Percentiles rank a stretch among this genome's conserved stretches.
These are phyloP conservation scores for Thermomyces lanuginosus DNA, from an alignment of 2,329 filamentous ascomycete genomes.

Conservation along the genomic window DNA sequence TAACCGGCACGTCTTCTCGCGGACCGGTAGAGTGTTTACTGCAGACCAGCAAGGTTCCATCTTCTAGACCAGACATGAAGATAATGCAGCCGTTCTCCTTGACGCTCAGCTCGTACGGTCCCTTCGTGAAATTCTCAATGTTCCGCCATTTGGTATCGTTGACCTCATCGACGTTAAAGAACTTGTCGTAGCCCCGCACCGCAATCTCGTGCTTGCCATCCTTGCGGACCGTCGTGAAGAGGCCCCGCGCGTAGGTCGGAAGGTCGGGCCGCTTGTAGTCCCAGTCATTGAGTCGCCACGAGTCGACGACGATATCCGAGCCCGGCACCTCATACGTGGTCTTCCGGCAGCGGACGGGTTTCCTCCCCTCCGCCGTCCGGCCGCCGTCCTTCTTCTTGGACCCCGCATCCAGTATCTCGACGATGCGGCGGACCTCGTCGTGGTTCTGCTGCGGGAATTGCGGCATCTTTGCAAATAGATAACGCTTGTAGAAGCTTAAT, in stretches of 20 bases:
- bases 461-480: neutral
- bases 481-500: neutral
- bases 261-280: constrained; percentile 81
- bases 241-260: constrained; percentile 79
- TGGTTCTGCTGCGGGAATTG: constrained; percentile 43
- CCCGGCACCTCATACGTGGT: constrained; percentile 57
- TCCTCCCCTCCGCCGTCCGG: no score
- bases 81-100: constrained; percentile 99
- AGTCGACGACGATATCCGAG: constrained; percentile 55
- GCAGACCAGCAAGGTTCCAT: constrained; percentile 83
- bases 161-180: constrained; percentile 87
- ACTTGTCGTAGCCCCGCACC: constrained; percentile 91
- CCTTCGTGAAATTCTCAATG: constrained; percentile 57
- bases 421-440: constrained; percentile 48
- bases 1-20: constrained; percentile 52
- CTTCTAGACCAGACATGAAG: constrained; percentile 81
- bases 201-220: constrained; percentile 59
- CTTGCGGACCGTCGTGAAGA: constrained; percentile 67
- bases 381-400: constrained; percentile 27
- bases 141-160: constrained; percentile 65
- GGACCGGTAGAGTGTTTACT: constrained; percentile 93
- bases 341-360: constrained; percentile 59
- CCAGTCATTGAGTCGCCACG: constrained; percentile 88
- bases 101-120: constrained; percentile 86
- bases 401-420: constrained; percentile 45